Base-by-base conservation (phyloP, 768 basidiomycete species). In the Thelephora ganbajun region DNA sequence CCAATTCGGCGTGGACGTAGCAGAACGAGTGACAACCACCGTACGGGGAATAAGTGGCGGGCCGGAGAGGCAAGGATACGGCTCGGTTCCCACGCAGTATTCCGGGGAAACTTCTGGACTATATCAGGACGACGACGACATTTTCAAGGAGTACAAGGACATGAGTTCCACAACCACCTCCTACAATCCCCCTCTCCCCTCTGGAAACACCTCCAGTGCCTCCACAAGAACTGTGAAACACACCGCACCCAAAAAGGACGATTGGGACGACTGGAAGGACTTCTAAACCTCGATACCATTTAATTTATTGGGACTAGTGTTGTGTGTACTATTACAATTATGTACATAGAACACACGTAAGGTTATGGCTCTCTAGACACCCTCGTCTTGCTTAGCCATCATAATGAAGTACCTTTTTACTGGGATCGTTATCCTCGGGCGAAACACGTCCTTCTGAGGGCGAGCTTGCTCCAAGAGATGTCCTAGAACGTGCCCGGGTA, bases 1-100 rank as follows among this genome's bases (percentile, higher is more conserved):
- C 42, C 80, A 79, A 61, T 71, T 80, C 45, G 93, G 93, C 9
- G 80, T 93, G 3, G 92, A 97, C 61, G 83, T 94, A 6, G 88
- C 76, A 45, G 82, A 76, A 55, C 79, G 75, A 41, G 79, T 85
- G 30, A 76, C 72, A 34, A 70, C 66, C 0, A 82, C 84, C 47
- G 76, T 68, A 59, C 80, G 80, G 34, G 68, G 58, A 3, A 62
- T 83, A 20, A 66, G 69, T 1, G 68, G 76, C 14, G 74, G 76
- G 3, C 83, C 83, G 34, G 57, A 69, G 43, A 62, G 76, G 13
- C 51, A 59, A 33, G 67, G 65, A 16, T 66, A 68, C 50, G 61
- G 61, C 18, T 46, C 51, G 18, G 50, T 62, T 37, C 53, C 54
- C 55, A 68, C 51, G 68, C 69, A 42, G 59, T 72, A 43, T 57